Evolutionary conservation across 345 rosid species (phyloP).

Genomic region (Citrus unshiu): DNA sequence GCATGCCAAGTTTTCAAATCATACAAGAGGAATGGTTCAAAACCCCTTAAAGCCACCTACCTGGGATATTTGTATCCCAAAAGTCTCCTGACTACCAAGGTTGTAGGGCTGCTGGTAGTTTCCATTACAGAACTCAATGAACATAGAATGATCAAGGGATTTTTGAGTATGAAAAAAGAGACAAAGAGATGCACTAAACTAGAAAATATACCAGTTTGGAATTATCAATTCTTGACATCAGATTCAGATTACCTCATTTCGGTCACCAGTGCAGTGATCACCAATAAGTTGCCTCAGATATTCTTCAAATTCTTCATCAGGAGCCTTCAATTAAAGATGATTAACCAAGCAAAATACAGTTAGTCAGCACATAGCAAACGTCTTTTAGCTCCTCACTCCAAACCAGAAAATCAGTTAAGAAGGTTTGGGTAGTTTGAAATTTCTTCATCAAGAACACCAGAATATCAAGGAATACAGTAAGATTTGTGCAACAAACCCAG

Average conservation of each 20-base stretch:
- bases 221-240: conserved; percentile 10
- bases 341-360: neutral
- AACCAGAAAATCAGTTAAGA: neutral
- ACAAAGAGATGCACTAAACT: neutral
- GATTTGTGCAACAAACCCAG: neutral
- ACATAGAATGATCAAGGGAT: neutral
- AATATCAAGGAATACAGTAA: neutral
- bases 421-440: neutral
- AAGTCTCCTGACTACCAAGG: neutral
- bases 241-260: conserved; percentile 68
- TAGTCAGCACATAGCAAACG: conserved; percentile 9
- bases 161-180: neutral
- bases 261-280: conserved; percentile 76
- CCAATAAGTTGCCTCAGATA: conserved; percentile 74
- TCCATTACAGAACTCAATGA: neutral
- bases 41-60: neutral
- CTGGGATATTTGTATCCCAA: neutral
- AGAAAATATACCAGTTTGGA: neutral
- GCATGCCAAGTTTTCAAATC: neutral
- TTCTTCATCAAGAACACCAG: neutral
- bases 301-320: conserved; percentile 99
- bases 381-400: neutral
- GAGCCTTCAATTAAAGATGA: conserved; percentile 57
- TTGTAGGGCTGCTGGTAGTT: neutral
- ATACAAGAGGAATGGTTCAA: neutral